phyloP scores from a whole-genome alignment of 176 grass and related monocot genomes.

The Elymus sibiricus region DNA sequence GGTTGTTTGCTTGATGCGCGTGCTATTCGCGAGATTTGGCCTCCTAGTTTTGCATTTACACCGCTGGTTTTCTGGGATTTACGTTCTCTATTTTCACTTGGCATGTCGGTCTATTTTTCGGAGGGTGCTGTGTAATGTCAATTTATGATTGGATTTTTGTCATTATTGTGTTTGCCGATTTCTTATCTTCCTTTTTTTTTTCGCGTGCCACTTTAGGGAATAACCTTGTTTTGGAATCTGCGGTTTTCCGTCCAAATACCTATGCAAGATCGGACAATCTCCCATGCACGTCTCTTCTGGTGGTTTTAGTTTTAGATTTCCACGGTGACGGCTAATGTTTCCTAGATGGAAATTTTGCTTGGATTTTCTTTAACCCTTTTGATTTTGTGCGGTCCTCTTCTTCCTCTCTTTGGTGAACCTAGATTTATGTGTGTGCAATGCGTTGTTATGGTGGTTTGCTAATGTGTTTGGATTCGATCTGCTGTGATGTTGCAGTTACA shows the following conservation, averaged over 20 bases:
- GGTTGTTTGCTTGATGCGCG: neutral
- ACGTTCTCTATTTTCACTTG: neutral
- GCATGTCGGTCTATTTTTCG: neutral
- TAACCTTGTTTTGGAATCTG: neutral
- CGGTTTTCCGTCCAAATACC: neutral
- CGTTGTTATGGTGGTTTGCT: neutral
- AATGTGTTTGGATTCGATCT: constrained; percentile 20
- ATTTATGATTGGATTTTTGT: constrained; percentile 1
- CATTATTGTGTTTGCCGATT: neutral
- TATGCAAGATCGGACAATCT: neutral
- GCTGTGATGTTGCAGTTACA: constrained; percentile 57
- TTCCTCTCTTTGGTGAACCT: neutral
- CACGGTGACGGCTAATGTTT: neutral
- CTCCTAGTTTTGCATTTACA: constrained; percentile 17
- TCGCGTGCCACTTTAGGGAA: neutral
- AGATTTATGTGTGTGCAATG: neutral
- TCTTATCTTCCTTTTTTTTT: neutral
- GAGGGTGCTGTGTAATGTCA: constrained; percentile 19
- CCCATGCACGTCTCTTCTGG: neutral
- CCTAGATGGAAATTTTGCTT: neutral
- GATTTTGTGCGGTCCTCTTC: neutral
- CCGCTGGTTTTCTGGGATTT: neutral
- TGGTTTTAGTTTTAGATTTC: neutral
- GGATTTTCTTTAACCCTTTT: neutral
- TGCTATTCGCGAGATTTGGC: neutral